Conservation (phyloP, 306 rosid genomes). For the Casuarina equisetifolia region DNA sequence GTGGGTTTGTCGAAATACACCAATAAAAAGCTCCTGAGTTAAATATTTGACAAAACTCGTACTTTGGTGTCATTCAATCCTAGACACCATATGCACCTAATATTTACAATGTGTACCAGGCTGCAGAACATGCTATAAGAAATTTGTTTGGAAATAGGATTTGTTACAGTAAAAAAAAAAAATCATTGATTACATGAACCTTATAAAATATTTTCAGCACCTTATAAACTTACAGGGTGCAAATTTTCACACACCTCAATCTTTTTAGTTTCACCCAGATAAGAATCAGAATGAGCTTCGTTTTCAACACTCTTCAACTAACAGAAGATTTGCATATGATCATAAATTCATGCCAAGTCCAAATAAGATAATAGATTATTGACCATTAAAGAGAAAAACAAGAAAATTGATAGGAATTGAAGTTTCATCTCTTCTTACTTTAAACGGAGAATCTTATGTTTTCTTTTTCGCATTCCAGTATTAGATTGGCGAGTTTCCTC, state of each 20-base stretch:
- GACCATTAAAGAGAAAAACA: neutral
- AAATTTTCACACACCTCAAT: slow-evolving; percentile 47
- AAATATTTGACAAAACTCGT: neutral
- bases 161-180: too few species aligned
- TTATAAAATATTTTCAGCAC: too few species aligned
- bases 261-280: slow-evolving; percentile 45
- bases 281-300: slow-evolving; percentile 48
- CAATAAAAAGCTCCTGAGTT: neutral
- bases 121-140: neutral
- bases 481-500: slow-evolving; percentile 44
- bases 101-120: neutral
- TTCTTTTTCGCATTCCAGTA: slow-evolving; percentile 58
- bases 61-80: neutral
- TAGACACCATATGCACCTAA: neutral
- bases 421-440: slow-evolving; percentile 45
- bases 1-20: neutral
- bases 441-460: slow-evolving; percentile 50
- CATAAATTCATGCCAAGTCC: slow-evolving; percentile 27
- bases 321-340: slow-evolving; percentile 34
- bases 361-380: slow-evolving; percentile 24
- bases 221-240: slow-evolving; percentile 1
- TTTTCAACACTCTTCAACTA: slow-evolving; percentile 50
- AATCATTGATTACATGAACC: neutral
- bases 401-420: slow-evolving; percentile 10
- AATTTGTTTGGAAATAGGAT: neutral